A percentile compares a stretch with the other conserved stretches of the same genome.
These are phyloP conservation scores for Floccularia luteovirens DNA, from an alignment of 768 basidiomycete genomes.

Conservation along the genomic window DNA sequence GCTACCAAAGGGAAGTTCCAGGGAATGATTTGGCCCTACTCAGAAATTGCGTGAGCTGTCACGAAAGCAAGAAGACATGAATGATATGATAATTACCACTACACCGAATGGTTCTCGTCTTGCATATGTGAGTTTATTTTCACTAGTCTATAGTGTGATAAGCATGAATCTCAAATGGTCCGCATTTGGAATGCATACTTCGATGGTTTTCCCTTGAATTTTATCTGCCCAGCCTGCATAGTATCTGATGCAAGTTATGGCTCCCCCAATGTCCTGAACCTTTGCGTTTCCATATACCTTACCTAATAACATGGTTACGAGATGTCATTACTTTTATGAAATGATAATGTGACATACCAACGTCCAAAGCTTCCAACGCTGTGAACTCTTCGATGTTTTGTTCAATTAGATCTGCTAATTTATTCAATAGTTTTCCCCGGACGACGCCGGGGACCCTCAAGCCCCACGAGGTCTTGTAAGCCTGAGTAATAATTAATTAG, in stretches of 20 bases:
- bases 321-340: no score
- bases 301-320: conserved; percentile 20
- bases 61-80: neutral
- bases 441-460: conserved; percentile 42
- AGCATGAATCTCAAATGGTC: neutral
- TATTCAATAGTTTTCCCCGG: conserved; percentile 50
- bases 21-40: conserved; percentile 60
- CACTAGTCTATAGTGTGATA: conserved; percentile 30
- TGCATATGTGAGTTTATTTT: conserved; percentile 57
- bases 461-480: conserved; percentile 61
- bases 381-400: conserved; percentile 54
- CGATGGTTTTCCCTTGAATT: conserved; percentile 67
- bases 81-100: conserved; percentile 18
- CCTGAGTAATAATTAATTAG: conserved; percentile 9
- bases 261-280: conserved; percentile 36
- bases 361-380: conserved; percentile 69
- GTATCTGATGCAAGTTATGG: conserved; percentile 55
- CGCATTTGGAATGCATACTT: conserved; percentile 23
- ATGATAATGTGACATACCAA: conserved; percentile 25
- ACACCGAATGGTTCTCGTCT: conserved; percentile 61
- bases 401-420: conserved; percentile 62
- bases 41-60: conserved; percentile 16
- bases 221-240: conserved; percentile 93
- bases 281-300: conserved; percentile 47
- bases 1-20: conserved; percentile 38